Conservation (phyloP, 495 filamentous ascomycete species). For the Corynascus novoguineensis region DNA sequence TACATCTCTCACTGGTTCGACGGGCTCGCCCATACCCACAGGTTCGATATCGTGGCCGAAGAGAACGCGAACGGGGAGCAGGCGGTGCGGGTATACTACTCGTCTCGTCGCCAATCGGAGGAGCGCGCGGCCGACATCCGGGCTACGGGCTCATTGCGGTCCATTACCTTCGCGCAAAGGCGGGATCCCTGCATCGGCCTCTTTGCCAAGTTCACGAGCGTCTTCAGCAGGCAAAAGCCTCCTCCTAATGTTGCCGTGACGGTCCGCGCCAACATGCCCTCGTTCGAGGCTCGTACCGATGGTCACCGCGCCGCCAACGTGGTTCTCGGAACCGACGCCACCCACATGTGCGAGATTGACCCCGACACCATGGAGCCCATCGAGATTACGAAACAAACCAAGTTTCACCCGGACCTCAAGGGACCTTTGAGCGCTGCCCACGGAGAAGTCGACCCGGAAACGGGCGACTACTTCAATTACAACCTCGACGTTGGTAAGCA, state of each 20-base stretch:
- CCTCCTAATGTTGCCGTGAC: constrained; percentile 60
- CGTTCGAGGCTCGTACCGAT: background rate
- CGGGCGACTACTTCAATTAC: constrained; percentile 73
- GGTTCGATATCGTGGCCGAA: constrained; percentile 55
- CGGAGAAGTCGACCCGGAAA: constrained; percentile 61
- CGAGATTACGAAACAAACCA: constrained; percentile 49
- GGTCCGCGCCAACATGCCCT: constrained; percentile 31
- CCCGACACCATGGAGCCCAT: constrained; percentile 67
- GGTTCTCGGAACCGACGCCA: constrained; percentile 47
- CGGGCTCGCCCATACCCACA: constrained; percentile 68
- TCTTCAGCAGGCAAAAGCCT: constrained; percentile 33
- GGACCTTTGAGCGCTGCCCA: constrained; percentile 62
- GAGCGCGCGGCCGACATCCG: constrained; percentile 49
- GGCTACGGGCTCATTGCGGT: constrained; percentile 42
- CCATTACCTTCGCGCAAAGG: constrained; percentile 56
- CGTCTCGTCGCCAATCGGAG: constrained; percentile 61
- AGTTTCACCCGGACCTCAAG: constrained; percentile 59
- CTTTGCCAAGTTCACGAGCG: constrained; percentile 61
- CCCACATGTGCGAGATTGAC: constrained; percentile 53
- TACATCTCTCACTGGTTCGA: constrained; percentile 71
- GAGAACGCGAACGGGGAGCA: constrained; percentile 23
- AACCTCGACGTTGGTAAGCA: constrained; percentile 51
- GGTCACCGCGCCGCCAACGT: constrained; percentile 8
- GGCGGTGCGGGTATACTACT: constrained; percentile 54
- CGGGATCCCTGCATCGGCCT: constrained; percentile 62